A percentile compares a stretch with the other conserved stretches of the same genome.
phyloP scores from a whole-genome alignment of 2,329 filamentous ascomycete species.

The Fusarium buxicola region DNA sequence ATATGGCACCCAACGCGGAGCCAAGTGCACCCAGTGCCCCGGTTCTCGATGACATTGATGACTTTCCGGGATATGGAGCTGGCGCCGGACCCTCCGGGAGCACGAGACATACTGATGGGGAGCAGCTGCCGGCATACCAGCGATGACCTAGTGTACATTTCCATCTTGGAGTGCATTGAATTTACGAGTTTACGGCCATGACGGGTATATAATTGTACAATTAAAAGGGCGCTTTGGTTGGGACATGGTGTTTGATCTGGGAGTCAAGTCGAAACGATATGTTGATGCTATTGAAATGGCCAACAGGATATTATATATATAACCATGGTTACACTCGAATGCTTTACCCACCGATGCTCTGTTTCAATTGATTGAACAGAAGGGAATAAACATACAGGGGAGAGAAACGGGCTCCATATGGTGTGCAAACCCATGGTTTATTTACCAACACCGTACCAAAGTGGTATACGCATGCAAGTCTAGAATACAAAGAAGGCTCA shows the following conservation, averaged over 20 bases:
- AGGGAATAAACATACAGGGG: background rate
- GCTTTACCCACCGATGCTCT: background rate
- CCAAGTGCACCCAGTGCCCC: conserved; percentile 73
- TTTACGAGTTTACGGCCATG: conserved; percentile 20
- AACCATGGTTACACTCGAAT: background rate
- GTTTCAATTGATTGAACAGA: conserved; percentile 3
- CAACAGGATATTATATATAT: conserved; percentile 7
- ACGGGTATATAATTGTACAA: conserved; percentile 25
- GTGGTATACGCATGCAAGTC: background rate
- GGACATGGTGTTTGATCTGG: conserved; percentile 32
- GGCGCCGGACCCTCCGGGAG: conserved; percentile 42
- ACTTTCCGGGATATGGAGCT: conserved; percentile 53
- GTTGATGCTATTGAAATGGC: conserved; percentile 11
- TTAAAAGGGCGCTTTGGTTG: conserved; percentile 17
- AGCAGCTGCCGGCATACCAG: conserved; percentile 56
- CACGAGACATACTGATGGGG: conserved; percentile 36
- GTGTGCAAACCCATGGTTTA: background rate
- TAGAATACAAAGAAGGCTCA: conserved; percentile 7
- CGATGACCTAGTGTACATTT: conserved; percentile 45
- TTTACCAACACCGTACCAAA: conserved; percentile 1
- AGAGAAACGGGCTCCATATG: background rate
- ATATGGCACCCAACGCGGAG: conserved; percentile 45
- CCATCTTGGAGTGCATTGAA: conserved; percentile 20
- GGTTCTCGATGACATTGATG: conserved; percentile 66
- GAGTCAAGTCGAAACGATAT: conserved; percentile 30